A percentile compares a stretch with the other conserved stretches of the same genome.
Evolutionary conservation across 2,329 filamentous ascomycete genomes (phyloP).

Genomic region (Daldinia eschscholtzii): DNA sequence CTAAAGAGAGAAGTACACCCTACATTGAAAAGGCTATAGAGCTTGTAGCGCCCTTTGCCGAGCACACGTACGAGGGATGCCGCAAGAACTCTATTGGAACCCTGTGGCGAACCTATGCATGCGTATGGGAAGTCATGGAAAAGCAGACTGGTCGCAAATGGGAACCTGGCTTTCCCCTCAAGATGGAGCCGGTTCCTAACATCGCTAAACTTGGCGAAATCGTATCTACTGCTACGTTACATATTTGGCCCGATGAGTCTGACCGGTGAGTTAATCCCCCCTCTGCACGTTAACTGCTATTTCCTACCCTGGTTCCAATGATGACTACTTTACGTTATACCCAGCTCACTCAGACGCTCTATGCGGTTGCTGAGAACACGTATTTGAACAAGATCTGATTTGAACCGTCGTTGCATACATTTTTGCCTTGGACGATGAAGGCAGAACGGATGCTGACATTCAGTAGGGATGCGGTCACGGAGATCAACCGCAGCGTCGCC

Average conservation of each 20-base stretch:
- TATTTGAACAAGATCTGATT: conserved; percentile 66
- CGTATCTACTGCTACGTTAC: conserved; percentile 85
- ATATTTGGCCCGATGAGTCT: conserved; percentile 88
- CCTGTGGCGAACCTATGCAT: conserved; percentile 92
- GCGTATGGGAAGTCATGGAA: conserved; percentile 89
- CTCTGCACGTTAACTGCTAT: conserved; percentile 30
- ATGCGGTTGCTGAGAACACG: conserved; percentile 92
- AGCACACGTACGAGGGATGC: conserved; percentile 93
- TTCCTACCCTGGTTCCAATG: conserved; percentile 64
- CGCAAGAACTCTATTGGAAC: conserved; percentile 93
- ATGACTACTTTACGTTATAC: conserved; percentile 95
- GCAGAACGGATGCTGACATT: conserved; percentile 37
- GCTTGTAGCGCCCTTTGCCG: conserved; percentile 81
- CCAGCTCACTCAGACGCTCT: conserved; percentile 99
- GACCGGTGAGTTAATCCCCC: conserved; percentile 80
- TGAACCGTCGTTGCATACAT: conserved; percentile 14
- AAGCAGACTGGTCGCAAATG: conserved; percentile 84
- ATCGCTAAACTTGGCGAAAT: conserved; percentile 88
- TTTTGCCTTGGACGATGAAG: not conserved
- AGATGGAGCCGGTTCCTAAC: conserved; percentile 81
- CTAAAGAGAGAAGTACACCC: conserved; percentile 65
- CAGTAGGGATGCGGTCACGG: conserved; percentile 85
- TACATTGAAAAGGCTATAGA: conserved; percentile 92
- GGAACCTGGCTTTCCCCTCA: conserved; percentile 87
- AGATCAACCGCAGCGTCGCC: conserved; percentile 93